Percentiles rank a stretch among this genome's conserved stretches.
Evolutionary conservation across 148 eudicot genomes (phyloP).

Genomic region (Amaranthus hypochondriacus): DNA sequence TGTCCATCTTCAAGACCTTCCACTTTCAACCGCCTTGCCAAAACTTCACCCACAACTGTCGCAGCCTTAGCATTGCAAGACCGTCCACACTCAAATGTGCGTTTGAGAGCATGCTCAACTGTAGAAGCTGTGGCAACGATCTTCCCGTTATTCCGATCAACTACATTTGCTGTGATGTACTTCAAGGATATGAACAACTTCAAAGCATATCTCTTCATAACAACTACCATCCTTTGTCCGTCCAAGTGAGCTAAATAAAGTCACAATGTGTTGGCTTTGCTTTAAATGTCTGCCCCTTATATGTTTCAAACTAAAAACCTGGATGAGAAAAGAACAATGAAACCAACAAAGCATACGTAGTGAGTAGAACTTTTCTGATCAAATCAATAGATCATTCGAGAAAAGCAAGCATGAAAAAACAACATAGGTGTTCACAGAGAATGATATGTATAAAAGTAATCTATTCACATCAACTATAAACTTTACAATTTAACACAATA

Average conservation of each 20-base stretch:
- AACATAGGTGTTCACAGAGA: neutral
- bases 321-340: slow-evolving; percentile 7
- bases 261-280: neutral
- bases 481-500: no score
- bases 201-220: slow-evolving; percentile 53
- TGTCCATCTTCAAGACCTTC: slow-evolving; percentile 61
- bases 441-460: no score
- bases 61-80: slow-evolving; percentile 77
- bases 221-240: slow-evolving; percentile 37
- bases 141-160: slow-evolving; percentile 59
- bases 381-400: neutral
- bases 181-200: slow-evolving; percentile 62
- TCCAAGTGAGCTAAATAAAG: slow-evolving; percentile 4
- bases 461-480: no score
- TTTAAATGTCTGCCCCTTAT: neutral
- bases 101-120: slow-evolving; percentile 58
- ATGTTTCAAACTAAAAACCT: slow-evolving; percentile 7
- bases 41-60: slow-evolving; percentile 60
- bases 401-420: neutral
- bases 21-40: slow-evolving; percentile 69
- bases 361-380: neutral
- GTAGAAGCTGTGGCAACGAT: slow-evolving; percentile 66
- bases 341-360: neutral
- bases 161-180: slow-evolving; percentile 68
- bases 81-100: slow-evolving; percentile 56